Conservation (phyloP, 495 filamentous ascomycete species). For the Lindgomyces ingoldianus region DNA sequence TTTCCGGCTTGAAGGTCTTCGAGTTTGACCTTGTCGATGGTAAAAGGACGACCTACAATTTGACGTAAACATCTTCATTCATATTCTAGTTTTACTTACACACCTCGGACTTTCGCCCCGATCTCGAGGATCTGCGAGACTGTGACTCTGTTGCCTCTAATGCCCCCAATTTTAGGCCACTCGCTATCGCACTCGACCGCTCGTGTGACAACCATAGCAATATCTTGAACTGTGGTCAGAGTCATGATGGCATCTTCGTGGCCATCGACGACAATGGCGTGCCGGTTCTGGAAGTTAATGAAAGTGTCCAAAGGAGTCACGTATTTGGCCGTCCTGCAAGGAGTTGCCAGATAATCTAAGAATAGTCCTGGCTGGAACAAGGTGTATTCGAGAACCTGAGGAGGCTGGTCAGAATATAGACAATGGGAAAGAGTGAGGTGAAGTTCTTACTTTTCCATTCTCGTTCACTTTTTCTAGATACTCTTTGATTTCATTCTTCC, state of each 20-base stretch:
- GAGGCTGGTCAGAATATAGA: conserved; percentile 1
- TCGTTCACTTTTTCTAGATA: conserved; percentile 57
- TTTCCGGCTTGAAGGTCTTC: conserved; percentile 30
- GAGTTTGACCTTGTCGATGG: conserved; percentile 48
- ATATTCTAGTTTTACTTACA: conserved; percentile 1
- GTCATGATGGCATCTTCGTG: conserved; percentile 49
- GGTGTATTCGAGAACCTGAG: conserved; percentile 59
- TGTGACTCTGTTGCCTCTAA: conserved; percentile 51
- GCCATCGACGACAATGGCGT: conserved; percentile 54
- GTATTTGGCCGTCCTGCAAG: conserved; percentile 54
- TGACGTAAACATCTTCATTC: conserved; percentile 18
- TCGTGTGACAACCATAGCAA: conserved; percentile 50
- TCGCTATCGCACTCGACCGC: conserved; percentile 58
- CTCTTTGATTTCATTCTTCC: conserved; percentile 51
- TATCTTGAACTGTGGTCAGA: conserved; percentile 52
- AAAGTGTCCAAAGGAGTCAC: conserved; percentile 47
- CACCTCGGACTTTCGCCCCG: conserved; percentile 56
- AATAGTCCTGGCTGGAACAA: conserved; percentile 61
- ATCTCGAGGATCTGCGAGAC: conserved; percentile 50
- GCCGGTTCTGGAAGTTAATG: conserved; percentile 54
- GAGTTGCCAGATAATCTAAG: conserved; percentile 55
- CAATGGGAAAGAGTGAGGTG: neutral
- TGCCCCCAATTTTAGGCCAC: conserved; percentile 59
- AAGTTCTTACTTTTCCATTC: conserved; percentile 47
- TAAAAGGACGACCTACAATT: conserved; percentile 43